Percentiles rank a stretch among this genome's conserved stretches.
Conservation (phyloP, 2,329 filamentous ascomycete genomes). For the Aspergillus pseudoterreus region DNA sequence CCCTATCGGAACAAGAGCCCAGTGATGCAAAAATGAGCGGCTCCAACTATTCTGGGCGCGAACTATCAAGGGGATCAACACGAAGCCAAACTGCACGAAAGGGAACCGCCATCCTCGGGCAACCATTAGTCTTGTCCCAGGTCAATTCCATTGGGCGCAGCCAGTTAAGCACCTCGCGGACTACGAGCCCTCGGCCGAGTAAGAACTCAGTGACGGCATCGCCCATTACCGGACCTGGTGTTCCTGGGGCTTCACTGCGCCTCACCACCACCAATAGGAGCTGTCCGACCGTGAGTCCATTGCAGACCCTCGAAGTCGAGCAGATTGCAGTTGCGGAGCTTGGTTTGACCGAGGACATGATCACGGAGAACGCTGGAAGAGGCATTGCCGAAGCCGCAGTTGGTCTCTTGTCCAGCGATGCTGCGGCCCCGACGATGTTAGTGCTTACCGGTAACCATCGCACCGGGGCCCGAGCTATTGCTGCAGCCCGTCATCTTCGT, state of each 20-base stretch:
- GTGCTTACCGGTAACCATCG: slow-evolving; percentile 96
- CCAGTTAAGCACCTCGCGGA: slow-evolving; percentile 36
- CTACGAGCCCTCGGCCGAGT: slow-evolving; percentile 38
- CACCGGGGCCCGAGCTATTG: slow-evolving; percentile 77
- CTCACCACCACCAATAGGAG: slow-evolving; percentile 52
- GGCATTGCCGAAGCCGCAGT: slow-evolving; percentile 79
- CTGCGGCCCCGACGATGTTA: slow-evolving; percentile 58
- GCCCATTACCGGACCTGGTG: slow-evolving; percentile 36
- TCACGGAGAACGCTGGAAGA: slow-evolving; percentile 86
- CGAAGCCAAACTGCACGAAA: slow-evolving; percentile 39
- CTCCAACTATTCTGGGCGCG: slow-evolving; percentile 44
- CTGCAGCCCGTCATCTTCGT: slow-evolving; percentile 79
- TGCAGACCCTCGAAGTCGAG: slow-evolving; percentile 90
- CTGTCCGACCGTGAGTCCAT: slow-evolving; percentile 59
- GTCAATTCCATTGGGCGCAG: slow-evolving; percentile 31
- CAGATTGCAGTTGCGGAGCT: slow-evolving; percentile 85
- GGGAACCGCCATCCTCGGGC: slow-evolving; percentile 38
- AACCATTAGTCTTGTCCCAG: slow-evolving; percentile 33
- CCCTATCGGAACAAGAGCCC: slow-evolving; percentile 51
- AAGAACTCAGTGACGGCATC: slow-evolving; percentile 40
- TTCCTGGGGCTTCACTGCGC: slow-evolving; percentile 45
- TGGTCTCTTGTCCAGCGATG: slow-evolving; percentile 60
- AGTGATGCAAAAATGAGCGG: slow-evolving; percentile 43
- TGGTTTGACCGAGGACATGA: slow-evolving; percentile 81
- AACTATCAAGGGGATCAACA: slow-evolving; percentile 36